Percentiles rank a stretch among this genome's conserved stretches.
Conservation (phyloP, 2,329 filamentous ascomycete genomes). For the Penicillium fuscoglaucum region DNA sequence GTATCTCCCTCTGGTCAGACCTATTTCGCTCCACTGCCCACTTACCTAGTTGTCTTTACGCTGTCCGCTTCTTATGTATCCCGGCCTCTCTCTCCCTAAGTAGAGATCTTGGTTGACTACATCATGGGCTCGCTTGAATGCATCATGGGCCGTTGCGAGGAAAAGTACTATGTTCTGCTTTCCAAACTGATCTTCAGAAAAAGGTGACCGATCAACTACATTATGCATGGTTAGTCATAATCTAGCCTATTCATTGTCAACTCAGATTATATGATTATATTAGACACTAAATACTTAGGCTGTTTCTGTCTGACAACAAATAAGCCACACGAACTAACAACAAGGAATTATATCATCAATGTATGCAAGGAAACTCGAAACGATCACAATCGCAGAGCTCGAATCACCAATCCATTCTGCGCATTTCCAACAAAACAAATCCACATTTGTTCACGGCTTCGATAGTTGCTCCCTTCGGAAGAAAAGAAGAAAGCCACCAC, state of each 20-base stretch:
- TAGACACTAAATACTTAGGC: not conserved
- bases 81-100: no score
- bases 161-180: no score
- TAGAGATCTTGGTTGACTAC: no score
- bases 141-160: no score
- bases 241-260: not conserved
- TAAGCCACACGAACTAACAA: not conserved
- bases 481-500: conserved; percentile 45
- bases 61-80: no score
- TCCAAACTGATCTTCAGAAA: no score
- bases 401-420: not conserved
- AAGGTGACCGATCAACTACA: no score
- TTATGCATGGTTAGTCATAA: no score
- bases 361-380: not conserved
- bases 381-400: not conserved
- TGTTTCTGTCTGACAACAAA: not conserved
- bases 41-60: no score
- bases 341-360: not conserved
- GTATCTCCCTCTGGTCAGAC: no score
- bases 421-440: not conserved
- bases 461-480: conserved; percentile 49
- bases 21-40: no score
- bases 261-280: not conserved
- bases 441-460: conserved; percentile 36
- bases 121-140: no score